These are phyloP conservation scores for Fragaria vesca DNA, from an alignment of 306 rosid genomes.

Conservation along the genomic window DNA sequence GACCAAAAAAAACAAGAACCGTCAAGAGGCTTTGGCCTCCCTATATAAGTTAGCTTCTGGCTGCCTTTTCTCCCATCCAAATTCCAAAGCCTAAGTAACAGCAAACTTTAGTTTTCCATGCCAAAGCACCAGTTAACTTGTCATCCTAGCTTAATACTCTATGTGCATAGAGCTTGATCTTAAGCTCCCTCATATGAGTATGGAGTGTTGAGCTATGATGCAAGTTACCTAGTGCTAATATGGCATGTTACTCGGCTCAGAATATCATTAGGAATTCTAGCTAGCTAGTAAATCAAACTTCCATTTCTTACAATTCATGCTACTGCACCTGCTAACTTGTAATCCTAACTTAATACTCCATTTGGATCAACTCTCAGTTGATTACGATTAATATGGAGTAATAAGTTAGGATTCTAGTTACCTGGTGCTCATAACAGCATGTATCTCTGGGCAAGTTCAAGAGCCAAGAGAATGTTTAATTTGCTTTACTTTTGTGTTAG, in stretches of 20 bases:
- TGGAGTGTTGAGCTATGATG: neutral
- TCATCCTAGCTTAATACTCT: slow-evolving; percentile 2
- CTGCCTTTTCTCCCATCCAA: neutral
- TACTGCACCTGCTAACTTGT: slow-evolving; percentile 5
- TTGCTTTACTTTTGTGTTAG: neutral
- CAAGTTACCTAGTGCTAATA: neutral
- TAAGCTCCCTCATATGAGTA: neutral
- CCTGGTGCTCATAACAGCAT: neutral
- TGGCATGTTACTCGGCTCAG: neutral
- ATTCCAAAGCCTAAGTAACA: neutral
- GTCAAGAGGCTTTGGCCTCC: neutral
- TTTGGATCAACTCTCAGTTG: neutral
- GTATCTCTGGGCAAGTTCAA: neutral
- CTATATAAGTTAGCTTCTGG: neutral
- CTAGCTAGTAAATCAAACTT: neutral
- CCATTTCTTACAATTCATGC: neutral
- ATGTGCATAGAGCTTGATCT: neutral
- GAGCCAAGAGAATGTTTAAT: neutral
- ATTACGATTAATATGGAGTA: neutral
- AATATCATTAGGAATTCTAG: neutral
- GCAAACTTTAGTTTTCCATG: neutral
- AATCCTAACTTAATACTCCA: slow-evolving; percentile 2
- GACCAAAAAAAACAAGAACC: neutral
- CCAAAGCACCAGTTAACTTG: neutral
- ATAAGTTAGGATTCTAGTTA: slow-evolving; percentile 1